Base-by-base conservation (phyloP, 148 eudicot species). In the Agrostemma githago region DNA sequence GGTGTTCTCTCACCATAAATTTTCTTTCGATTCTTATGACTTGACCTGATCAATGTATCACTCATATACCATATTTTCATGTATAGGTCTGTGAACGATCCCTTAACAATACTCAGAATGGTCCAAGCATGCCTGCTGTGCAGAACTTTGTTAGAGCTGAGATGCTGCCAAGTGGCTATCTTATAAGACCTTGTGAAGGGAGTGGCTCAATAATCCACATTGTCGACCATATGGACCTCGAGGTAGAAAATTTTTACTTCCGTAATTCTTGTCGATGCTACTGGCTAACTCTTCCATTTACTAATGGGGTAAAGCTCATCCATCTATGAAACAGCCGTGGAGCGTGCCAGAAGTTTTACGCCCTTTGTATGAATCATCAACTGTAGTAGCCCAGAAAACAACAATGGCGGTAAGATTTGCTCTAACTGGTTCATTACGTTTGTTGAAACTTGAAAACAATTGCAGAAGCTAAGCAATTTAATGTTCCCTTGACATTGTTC, bases 41-140 rank as follows among this genome's bases (percentile, higher is more conserved):
- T 61, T 74, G n/a, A 51, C 44, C 53, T 72, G 43, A 26, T 48
- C 8, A 9, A 4, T 67, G 11, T 14, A 34, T 53, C 20, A 17
- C 11, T 17, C 5, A 38, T 70, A n/a, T 26, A 26, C 34, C 34
- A 38, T 68, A 4, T 26, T 26, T 19, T 16, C 14, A 64, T 68
- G 62, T 65, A 57, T 76, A 94, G 98, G 89, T 94, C 57, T 95
- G 97, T 81, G 97, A 95, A 82, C 84, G 97, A 82, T 95, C 97
- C 71, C 92, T 95, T 70, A 87, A 84, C 83, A 88, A 90, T 74
- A 90, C 92, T 62, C 96, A 90, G 74, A 90, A 90, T 79, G 92
- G 96, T 81, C 92, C 96, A 70, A 86, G 87, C 84, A 88, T 90
- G 90, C 92, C 92, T 26, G 80, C 85, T 0, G 92, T 90, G 53